Base-by-base conservation (phyloP, 345 rosid genomes). In the Rhizophora apiculata region DNA sequence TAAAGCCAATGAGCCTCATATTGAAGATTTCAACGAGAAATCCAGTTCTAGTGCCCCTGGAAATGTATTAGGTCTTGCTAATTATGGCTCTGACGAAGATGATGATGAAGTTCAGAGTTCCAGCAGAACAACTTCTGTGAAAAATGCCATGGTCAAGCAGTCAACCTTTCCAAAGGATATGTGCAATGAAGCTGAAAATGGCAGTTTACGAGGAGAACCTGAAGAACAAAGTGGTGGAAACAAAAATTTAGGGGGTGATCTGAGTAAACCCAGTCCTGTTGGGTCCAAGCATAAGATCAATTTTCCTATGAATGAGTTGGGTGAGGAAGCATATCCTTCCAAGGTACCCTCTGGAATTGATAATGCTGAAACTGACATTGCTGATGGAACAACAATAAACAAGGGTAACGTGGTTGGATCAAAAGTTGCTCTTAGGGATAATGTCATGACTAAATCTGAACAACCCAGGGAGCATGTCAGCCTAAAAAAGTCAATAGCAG, bases 11-110 rank as follows among this genome's bases (percentile, higher is more conserved):
- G 84, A 80, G 65, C 30, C 70, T 15, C 79, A 72, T 39, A 68
- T 70, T 56, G 85, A 72, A 63, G 83, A 72, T 71, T 68, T 60
- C 73, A 71, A 68, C 69, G 88, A 83, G 78, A 87, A 81, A 39
- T 74, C 86, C 72, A 82, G 85, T 78, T 82, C 92, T 36, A 79
- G 84, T 68, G 74, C 85, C 39, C 82, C 88, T 62, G 94, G 87
- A 65, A 87, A 89, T 89, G 69, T 96, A 30, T 79, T 92, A 75
- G 99, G 99, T 79, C 99, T 96, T 69, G 97, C 78, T 73, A 92
- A 80, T 80, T 96, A 96, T 86, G 87, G 90, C 71, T 86, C 99
- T 63, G 99, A 96, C 63, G 95, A 95, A 59, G 90, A 87, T 15
- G 86, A 83, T 13, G 85, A 85, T 78, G 82, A 85, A 83, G 74